Percentiles rank a stretch among this genome's conserved stretches.
Evolutionary conservation across 331 rosid genomes (phyloP).

Genomic region (Pyracantha coccinea): DNA sequence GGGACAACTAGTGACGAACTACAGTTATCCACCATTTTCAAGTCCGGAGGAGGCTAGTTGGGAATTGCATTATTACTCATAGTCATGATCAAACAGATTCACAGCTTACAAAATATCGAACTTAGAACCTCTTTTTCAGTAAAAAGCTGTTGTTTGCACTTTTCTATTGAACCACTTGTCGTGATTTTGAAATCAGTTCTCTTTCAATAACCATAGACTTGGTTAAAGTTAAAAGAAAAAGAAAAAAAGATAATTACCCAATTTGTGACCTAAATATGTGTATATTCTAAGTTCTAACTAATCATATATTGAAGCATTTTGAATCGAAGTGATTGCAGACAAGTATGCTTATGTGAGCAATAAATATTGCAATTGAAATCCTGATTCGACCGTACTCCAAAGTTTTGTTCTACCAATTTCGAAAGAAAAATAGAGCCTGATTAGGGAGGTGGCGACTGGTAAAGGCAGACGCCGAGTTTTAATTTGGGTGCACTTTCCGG

Average conservation of each 20-base stretch:
- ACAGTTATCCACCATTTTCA: accelerated
- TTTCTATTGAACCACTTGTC: too few species aligned
- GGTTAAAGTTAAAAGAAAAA: not conserved
- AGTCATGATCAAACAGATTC: too few species aligned
- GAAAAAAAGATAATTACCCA: not conserved
- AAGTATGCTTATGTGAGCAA: not conserved
- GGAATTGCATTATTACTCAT: too few species aligned
- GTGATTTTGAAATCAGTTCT: too few species aligned
- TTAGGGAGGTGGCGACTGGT: not conserved
- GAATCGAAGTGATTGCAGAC: not conserved
- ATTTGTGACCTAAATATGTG: not conserved
- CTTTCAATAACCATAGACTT: not conserved
- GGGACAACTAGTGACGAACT: too few species aligned
- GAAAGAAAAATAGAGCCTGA: too few species aligned
- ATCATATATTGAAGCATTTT: not conserved
- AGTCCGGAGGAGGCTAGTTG: accelerated
- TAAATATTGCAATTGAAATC: not conserved
- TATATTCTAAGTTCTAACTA: not conserved
- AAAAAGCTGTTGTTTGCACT: too few species aligned
- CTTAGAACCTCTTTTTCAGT: too few species aligned
- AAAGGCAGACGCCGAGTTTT: not conserved
- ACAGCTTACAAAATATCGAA: too few species aligned
- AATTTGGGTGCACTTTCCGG: not conserved
- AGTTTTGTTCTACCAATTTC: not conserved
- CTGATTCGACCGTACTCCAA: not conserved